Conservation (phyloP, 2,329 filamentous ascomycete species). For the Ustilaginoidea virens region DNA sequence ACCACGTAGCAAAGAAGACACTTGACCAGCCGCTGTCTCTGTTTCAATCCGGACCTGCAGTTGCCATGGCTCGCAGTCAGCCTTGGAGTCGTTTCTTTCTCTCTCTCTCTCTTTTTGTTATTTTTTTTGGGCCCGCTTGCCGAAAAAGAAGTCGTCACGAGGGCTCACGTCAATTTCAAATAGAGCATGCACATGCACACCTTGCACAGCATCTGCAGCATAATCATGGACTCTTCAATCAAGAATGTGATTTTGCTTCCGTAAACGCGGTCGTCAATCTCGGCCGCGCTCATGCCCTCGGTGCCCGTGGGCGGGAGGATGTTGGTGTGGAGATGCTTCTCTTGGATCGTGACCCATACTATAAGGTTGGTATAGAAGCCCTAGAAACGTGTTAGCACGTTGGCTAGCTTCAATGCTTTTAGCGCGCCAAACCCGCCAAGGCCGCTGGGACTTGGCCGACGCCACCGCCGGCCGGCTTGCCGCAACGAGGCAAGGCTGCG, state of each 20-base stretch:
- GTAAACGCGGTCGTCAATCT: constrained; percentile 2
- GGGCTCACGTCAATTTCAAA: constrained; percentile 3
- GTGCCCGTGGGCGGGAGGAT: constrained; percentile 3
- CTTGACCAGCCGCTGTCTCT: constrained; percentile 2
- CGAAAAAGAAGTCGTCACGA: not conserved
- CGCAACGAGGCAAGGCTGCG: not conserved
- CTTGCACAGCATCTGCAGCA: constrained; percentile 4
- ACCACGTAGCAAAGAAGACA: constrained; percentile 1
- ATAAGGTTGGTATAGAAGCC: constrained; percentile 4
- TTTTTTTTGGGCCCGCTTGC: constrained; percentile 1
- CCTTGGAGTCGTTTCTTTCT: too few relatives aligned
- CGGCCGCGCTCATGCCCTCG: not conserved
- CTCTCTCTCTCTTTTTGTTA: not conserved
- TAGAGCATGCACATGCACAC: constrained; percentile 4
- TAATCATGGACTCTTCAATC: constrained; percentile 4
- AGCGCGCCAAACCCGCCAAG: too few relatives aligned
- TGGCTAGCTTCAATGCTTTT: too few relatives aligned
- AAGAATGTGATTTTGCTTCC: constrained; percentile 4
- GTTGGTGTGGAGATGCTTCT: constrained; percentile 3
- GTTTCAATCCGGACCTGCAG: constrained; percentile 2
- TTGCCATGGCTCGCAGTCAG: too few relatives aligned
- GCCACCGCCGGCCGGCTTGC: too few relatives aligned
- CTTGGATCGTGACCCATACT: constrained; percentile 5
- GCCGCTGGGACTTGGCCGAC: too few relatives aligned
- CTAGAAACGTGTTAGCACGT: too few relatives aligned